A percentile compares a stretch with the other conserved stretches of the same genome.
phyloP scores from a whole-genome alignment of 2,329 filamentous ascomycete genomes.

The Verticillium longisporum region DNA sequence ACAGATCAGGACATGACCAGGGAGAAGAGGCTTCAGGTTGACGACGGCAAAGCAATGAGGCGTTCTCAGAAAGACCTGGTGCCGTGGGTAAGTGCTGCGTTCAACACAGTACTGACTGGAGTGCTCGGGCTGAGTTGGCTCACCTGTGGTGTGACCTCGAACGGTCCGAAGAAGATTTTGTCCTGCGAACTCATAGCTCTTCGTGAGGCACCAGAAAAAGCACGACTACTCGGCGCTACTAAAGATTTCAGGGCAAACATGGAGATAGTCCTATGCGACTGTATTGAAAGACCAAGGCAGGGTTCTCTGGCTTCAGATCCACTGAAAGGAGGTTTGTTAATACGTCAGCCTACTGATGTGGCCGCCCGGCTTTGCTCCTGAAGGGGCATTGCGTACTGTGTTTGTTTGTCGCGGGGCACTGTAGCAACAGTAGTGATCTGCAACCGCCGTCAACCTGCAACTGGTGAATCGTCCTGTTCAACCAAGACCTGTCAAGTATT shows the following conservation, averaged over 20 bases:
- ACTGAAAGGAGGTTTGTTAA: background rate
- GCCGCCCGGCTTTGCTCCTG: no score
- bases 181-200: constrained; percentile 17
- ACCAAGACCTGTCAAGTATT: no score
- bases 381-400: no score
- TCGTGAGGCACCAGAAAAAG: background rate
- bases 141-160: constrained; percentile 70
- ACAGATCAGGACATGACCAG: constrained; percentile 88
- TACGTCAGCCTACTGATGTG: background rate
- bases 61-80: constrained; percentile 80
- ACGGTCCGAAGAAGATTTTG: constrained; percentile 65
- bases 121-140: constrained; percentile 11
- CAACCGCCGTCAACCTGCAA: no score
- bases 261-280: background rate
- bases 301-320: background rate
- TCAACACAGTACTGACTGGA: no score
- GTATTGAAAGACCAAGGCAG: background rate
- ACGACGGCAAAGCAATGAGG: constrained; percentile 79
- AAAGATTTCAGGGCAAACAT: background rate
- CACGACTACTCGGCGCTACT: background rate
- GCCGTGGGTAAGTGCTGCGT: background rate
- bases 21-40: constrained; percentile 90
- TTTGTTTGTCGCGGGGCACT: background rate
- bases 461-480: no score
- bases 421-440: background rate